Conservation (phyloP, 768 basidiomycete genomes). For the Pisolithus tinctorius region DNA sequence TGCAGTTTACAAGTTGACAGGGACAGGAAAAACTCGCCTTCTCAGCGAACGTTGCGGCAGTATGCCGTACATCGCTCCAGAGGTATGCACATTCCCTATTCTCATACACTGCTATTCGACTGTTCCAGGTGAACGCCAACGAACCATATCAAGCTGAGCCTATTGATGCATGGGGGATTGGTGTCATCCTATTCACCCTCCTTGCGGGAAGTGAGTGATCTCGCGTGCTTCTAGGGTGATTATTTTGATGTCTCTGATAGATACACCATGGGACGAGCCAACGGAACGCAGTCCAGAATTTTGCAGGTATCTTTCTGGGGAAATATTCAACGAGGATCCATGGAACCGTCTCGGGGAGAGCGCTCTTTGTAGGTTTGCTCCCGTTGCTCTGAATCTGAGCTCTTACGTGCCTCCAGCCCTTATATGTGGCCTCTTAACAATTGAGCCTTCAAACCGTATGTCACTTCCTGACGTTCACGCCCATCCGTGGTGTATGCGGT, state of each 20-base stretch:
- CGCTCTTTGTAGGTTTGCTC: slow-evolving; percentile 51
- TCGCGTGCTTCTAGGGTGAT: neutral
- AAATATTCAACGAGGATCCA: slow-evolving; percentile 67
- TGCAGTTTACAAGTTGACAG: slow-evolving; percentile 81
- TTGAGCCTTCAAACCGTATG: slow-evolving; percentile 64
- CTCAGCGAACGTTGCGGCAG: slow-evolving; percentile 86
- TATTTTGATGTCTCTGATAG: slow-evolving; percentile 32
- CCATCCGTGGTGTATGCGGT: slow-evolving; percentile 78
- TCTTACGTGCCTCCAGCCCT: slow-evolving; percentile 45
- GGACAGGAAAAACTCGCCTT: slow-evolving; percentile 64
- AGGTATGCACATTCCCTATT: slow-evolving; percentile 43
- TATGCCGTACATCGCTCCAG: slow-evolving; percentile 90
- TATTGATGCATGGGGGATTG: slow-evolving; percentile 93
- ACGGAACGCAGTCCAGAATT: slow-evolving; percentile 76
- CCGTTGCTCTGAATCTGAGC: neutral
- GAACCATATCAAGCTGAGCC: slow-evolving; percentile 83
- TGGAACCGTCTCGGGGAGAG: slow-evolving; percentile 63
- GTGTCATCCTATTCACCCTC: slow-evolving; percentile 89
- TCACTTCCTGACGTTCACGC: slow-evolving; percentile 48
- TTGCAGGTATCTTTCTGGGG: slow-evolving; percentile 62
- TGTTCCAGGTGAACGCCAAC: slow-evolving; percentile 52
- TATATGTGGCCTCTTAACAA: slow-evolving; percentile 63
- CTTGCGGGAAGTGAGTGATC: slow-evolving; percentile 75
- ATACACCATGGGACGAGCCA: slow-evolving; percentile 98
- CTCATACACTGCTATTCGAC: neutral